Percentiles rank a stretch among this genome's conserved stretches.
phyloP scores from a whole-genome alignment of 2,329 filamentous ascomycete species.

The Zopfia rhizophila region DNA sequence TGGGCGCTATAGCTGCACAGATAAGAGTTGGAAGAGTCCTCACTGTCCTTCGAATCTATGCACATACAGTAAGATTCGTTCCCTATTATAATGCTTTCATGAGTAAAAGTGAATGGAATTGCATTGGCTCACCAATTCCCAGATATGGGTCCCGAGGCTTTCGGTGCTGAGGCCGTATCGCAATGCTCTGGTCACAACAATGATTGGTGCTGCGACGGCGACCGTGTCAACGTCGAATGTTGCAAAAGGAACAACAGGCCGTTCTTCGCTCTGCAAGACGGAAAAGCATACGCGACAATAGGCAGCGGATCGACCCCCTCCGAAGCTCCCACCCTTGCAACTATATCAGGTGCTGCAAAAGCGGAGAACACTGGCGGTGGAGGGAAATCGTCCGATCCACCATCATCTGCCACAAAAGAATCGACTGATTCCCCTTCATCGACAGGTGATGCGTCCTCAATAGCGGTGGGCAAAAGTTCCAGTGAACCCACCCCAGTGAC shows the following conservation, averaged over 20 bases:
- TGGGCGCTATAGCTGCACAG: conserved; percentile 50
- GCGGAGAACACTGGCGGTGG: conserved; percentile 16
- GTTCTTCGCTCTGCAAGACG: conserved; percentile 45
- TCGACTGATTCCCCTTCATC: conserved; percentile 13
- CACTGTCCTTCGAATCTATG: conserved; percentile 48
- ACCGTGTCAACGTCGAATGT: conserved; percentile 40
- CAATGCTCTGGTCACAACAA: conserved; percentile 46
- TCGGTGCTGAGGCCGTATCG: conserved; percentile 43
- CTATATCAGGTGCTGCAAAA: conserved; percentile 38
- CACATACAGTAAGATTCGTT: conserved; percentile 39
- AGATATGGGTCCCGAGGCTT: conserved; percentile 35
- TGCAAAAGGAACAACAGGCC: conserved; percentile 37
- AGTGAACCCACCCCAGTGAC: conserved; percentile 29
- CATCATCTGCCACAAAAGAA: conserved; percentile 15
- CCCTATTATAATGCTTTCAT: background rate
- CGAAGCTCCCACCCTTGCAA: conserved; percentile 31
- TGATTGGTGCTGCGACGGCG: conserved; percentile 50
- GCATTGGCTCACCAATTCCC: background rate
- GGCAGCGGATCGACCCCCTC: conserved; percentile 25
- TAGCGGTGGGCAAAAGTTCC: conserved; percentile 18
- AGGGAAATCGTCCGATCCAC: conserved; percentile 19
- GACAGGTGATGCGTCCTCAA: conserved; percentile 4
- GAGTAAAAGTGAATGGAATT: background rate
- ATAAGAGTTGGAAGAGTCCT: conserved; percentile 43
- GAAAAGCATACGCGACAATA: conserved; percentile 44